These are phyloP conservation scores for Cicer bijugum DNA, from an alignment of 306 rosid species.

Conservation along the genomic window DNA sequence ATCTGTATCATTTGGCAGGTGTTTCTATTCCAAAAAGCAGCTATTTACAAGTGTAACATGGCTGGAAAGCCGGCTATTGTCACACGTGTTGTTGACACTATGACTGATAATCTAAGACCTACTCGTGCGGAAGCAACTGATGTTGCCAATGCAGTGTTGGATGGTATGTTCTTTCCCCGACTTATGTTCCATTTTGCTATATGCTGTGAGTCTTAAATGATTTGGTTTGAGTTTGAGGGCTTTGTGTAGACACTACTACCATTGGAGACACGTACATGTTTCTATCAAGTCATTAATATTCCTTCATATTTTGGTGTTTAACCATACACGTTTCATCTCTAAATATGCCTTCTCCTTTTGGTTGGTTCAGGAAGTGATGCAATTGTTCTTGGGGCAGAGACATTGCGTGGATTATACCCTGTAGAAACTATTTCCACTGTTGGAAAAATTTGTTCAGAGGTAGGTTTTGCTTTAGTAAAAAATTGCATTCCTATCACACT, in stretches of 20 bases:
- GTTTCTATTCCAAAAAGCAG: conserved; percentile 91
- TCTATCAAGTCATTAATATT: not conserved
- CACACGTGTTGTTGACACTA: conserved; percentile 94
- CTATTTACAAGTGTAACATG: conserved; percentile 97
- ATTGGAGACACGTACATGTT: no score
- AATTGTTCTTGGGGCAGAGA: conserved; percentile 95
- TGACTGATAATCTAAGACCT: conserved; percentile 96
- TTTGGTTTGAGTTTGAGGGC: no score
- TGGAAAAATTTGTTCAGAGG: conserved; percentile 93
- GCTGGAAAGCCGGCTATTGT: conserved; percentile 96
- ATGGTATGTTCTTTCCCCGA: conserved; percentile 55
- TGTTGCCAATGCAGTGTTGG: conserved; percentile 98
- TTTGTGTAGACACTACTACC: no score
- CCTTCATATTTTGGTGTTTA: conserved; percentile 29
- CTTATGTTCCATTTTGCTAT: conserved; percentile 10
- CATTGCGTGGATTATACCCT: conserved; percentile 88
- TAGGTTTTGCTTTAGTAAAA: conserved; percentile 41
- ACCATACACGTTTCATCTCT: conserved; percentile 25
- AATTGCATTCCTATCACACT: conserved; percentile 6
- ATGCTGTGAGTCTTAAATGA: conserved; percentile 4
- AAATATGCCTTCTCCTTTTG: conserved; percentile 7
- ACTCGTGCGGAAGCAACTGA: conserved; percentile 99
- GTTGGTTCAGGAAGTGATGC: conserved; percentile 83
- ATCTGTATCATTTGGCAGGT: conserved; percentile 56
- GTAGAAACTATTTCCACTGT: conserved; percentile 87